Base-by-base conservation (phyloP, 495 filamentous ascomycete species). In the Penicillium desertorum region DNA sequence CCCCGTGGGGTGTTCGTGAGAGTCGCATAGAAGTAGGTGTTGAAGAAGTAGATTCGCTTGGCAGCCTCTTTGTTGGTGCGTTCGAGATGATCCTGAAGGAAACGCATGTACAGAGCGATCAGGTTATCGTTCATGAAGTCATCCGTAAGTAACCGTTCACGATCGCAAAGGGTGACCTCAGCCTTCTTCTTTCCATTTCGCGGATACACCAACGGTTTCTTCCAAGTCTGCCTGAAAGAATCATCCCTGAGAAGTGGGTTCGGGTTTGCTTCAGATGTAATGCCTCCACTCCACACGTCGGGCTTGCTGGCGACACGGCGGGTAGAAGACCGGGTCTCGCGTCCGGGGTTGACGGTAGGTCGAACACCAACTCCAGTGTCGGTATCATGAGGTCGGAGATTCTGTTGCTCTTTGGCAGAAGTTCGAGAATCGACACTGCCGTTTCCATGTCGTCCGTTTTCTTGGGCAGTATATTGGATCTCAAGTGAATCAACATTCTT, bases 51-150 rank as follows among this genome's bases (percentile, higher is more conserved):
- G 2, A 93, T 81, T 36, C 83, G 80, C 58, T 84, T 79, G 6
- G 85, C 80, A 37, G 84, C 65, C 17, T 83, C 80, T 1, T 80
- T 74, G 45, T 83, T 78, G 14, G 75, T 76, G 22, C 80, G 67
- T 47, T 84, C 75, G 44, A 87, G 74, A 50, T 83, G 71, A 56
- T 86, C 79, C 66, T 93, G 84, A 14, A 96, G 73, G 62, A 86
- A 89, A 27, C 84, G 84, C 36, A 96, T 79, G 62, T 93, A 95
- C 67, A 96, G 97, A 19, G 79, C 84, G 54, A 98, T 86, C 27
- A 98, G 73, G 65, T 90, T 96, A 72, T 98, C 94, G 62, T 98
- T 98, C 17, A 98, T 69, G 53, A 88, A 96, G 62, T 96, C 80
- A n/a, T 84, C 85, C 58, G 90, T 89, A 51, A 92, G 86, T 19